These are phyloP conservation scores for Lentinula sp. DNA, from an alignment of 768 basidiomycete species.

Conservation along the genomic window DNA sequence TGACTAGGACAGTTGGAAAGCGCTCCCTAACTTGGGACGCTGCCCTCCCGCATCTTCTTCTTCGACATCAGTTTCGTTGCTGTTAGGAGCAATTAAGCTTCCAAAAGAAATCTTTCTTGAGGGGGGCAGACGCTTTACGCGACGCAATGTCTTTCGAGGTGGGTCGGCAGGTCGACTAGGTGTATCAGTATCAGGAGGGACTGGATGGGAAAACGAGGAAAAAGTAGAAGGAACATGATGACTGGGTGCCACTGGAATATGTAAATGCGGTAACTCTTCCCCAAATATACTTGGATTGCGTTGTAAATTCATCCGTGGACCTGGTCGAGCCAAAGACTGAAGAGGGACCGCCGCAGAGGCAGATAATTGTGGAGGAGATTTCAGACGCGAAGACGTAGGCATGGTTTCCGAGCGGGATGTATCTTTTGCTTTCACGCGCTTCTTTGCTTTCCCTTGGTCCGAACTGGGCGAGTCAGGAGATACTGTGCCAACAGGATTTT, in stretches of 20 bases:
- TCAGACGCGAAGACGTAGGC: constrained; percentile 3
- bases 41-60: constrained; percentile 27
- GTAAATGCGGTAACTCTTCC: constrained; percentile 49
- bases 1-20: constrained; percentile 48
- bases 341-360: constrained; percentile 3
- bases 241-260: constrained; percentile 20
- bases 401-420: neutral
- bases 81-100: constrained; percentile 31
- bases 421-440: constrained; percentile 7
- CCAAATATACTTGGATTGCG: constrained; percentile 66
- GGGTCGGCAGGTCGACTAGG: constrained; percentile 11
- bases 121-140: constrained; percentile 40
- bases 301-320: constrained; percentile 34
- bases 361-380: neutral
- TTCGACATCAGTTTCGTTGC: constrained; percentile 29
- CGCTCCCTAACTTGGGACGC: constrained; percentile 52
- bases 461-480: constrained; percentile 17
- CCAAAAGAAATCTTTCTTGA: constrained; percentile 66
- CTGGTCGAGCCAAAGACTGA: constrained; percentile 21
- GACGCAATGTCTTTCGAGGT: constrained; percentile 36
- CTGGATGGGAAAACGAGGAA: constrained; percentile 3
- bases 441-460: constrained; percentile 12
- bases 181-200: constrained; percentile 10
- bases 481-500: neutral
- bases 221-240: constrained; percentile 5